Evolutionary conservation across 306 rosid genomes (phyloP).

Genomic region (Vigna unguiculata): DNA sequence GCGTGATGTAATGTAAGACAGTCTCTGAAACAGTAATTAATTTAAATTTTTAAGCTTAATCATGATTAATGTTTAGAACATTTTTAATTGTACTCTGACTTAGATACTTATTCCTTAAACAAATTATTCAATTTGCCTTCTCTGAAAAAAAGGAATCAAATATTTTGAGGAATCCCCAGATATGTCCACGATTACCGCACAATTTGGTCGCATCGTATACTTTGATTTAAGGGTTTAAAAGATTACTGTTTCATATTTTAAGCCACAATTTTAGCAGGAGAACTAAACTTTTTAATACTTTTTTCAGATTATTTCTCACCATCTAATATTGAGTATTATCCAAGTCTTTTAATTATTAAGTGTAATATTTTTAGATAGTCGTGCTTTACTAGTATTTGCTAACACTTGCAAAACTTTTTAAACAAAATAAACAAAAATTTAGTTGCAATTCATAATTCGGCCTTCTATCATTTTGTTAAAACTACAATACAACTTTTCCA

Average conservation of each 20-base stretch:
- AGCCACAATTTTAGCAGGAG: too few species aligned
- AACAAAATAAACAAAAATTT: too few species aligned
- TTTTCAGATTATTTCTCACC: too few species aligned
- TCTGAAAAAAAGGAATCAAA: constrained; percentile 45
- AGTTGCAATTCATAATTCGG: too few species aligned
- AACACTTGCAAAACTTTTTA: too few species aligned
- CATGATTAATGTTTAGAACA: constrained; percentile 32
- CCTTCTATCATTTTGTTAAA: too few species aligned
- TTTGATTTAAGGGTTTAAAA: constrained; percentile 15
- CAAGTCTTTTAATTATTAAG: background rate
- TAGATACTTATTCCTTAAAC: constrained; percentile 43
- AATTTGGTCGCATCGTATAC: constrained; percentile 50
- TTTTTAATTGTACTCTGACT: constrained; percentile 31
- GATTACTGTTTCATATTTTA: too few species aligned
- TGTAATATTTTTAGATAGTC: too few species aligned
- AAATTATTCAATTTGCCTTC: constrained; percentile 61
- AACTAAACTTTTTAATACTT: too few species aligned
- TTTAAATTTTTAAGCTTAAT: constrained; percentile 21
- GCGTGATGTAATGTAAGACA: constrained; percentile 50
- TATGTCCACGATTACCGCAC: constrained; percentile 49
- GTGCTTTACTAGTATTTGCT: too few species aligned
- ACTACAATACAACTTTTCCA: too few species aligned
- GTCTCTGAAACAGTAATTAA: constrained; percentile 40
- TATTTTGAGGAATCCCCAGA: constrained; percentile 53
- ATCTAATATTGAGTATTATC: too few species aligned